These are phyloP conservation scores for sunflower (Helianthus annuus) DNA, from an alignment of 129 eudicot genomes.

Conservation along the genomic window DNA sequence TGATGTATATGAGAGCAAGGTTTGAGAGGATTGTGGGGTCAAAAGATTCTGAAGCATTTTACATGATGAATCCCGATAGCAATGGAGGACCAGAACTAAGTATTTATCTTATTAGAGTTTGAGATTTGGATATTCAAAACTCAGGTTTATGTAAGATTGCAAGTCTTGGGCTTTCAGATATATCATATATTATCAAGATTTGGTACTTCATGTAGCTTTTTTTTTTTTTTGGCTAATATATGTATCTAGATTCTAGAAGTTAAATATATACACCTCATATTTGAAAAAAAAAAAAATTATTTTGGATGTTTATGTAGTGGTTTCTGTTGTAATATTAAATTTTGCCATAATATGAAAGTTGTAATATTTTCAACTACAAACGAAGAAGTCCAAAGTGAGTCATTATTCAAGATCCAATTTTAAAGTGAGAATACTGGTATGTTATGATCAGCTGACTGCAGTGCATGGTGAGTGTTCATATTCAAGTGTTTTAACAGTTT, in stretches of 20 bases:
- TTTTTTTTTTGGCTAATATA: constrained; percentile 5
- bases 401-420: too few relatives aligned
- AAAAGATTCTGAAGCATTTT: constrained; percentile 84
- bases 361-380: too few relatives aligned
- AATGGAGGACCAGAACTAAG: constrained; percentile 88
- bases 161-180: constrained; percentile 25
- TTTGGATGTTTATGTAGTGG: neutral
- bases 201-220: constrained; percentile 28
- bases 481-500: too few relatives aligned
- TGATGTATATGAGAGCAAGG: constrained; percentile 84
- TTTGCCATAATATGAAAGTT: neutral
- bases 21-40: constrained; percentile 85
- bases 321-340: neutral
- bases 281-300: neutral
- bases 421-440: too few relatives aligned
- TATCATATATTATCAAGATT: constrained; percentile 26
- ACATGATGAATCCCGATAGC: constrained; percentile 93
- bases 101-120: constrained; percentile 72
- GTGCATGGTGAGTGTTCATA: too few relatives aligned
- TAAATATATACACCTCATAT: neutral
- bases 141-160: neutral
- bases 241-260: neutral
- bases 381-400: too few relatives aligned
- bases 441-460: too few relatives aligned
- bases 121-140: constrained; percentile 27